These are phyloP conservation scores for Vitis riparia DNA, from an alignment of 164 flowering plant genomes.

Conservation along the genomic window DNA sequence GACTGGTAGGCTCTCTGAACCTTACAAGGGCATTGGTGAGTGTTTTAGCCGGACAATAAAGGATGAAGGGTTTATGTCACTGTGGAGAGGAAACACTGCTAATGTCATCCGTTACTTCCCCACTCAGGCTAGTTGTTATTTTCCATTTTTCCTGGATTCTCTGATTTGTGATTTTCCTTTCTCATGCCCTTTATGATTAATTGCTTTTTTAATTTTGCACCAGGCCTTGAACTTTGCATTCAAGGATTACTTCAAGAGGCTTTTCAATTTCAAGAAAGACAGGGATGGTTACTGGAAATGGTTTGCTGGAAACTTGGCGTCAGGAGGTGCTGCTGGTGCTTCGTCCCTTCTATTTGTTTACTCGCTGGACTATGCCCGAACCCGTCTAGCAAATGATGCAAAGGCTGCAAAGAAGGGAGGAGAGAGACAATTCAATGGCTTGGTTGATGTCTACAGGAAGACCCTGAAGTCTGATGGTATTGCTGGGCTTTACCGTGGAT, in stretches of 20 bases:
- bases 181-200: neutral
- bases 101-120: conserved; percentile 58
- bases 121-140: conserved; percentile 31
- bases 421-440: conserved; percentile 48
- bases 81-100: conserved; percentile 57
- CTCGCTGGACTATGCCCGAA: conserved; percentile 50
- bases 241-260: conserved; percentile 57
- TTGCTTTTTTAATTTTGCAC: neutral
- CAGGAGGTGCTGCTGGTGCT: conserved; percentile 60
- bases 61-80: conserved; percentile 38
- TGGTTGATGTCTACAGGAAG: conserved; percentile 48
- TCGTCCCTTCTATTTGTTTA: conserved; percentile 48
- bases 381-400: conserved; percentile 50
- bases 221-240: conserved; percentile 60
- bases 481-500: conserved; percentile 57
- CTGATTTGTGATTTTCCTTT: neutral
- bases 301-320: conserved; percentile 58
- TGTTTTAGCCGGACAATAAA: conserved; percentile 39
- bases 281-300: conserved; percentile 57
- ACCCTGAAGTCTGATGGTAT: conserved; percentile 39
- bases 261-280: conserved; percentile 55
- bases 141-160: neutral
- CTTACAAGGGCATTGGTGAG: conserved; percentile 50
- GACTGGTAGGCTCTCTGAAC: conserved; percentile 45
- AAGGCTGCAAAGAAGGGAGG: conserved; percentile 57